phyloP scores from a whole-genome alignment of 1,284 basidiomycete species.

The Pterulicium gracile region DNA sequence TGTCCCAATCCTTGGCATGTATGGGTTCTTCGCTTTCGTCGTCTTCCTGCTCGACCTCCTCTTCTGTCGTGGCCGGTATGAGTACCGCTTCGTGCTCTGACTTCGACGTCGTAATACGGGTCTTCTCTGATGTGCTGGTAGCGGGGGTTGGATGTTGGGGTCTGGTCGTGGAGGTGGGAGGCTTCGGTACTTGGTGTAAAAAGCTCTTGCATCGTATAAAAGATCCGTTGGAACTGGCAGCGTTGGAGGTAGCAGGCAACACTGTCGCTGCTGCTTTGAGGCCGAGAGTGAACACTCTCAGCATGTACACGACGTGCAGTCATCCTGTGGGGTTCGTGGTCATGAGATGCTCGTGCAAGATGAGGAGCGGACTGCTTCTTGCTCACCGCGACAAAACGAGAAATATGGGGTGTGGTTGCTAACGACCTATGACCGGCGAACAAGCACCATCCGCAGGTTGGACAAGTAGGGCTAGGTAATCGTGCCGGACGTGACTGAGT shows the following conservation, averaged over 20 bases:
- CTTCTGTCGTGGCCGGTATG: not conserved
- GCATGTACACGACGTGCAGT: slow-evolving; percentile 65
- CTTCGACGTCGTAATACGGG: no score
- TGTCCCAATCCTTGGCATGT: not conserved
- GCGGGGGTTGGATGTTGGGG: not conserved
- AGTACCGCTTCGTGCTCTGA: no score
- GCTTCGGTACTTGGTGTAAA: not conserved
- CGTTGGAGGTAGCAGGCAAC: slow-evolving; percentile 12
- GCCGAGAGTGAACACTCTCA: slow-evolving; percentile 69
- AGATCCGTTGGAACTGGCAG: not conserved
- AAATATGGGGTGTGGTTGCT: not conserved
- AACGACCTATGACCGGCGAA: no score
- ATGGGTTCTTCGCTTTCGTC: not conserved
- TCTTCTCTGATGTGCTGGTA: no score
- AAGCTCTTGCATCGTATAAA: not conserved
- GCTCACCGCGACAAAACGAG: not conserved
- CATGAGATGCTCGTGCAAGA: not conserved
- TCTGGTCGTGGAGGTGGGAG: not conserved
- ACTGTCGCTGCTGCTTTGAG: slow-evolving; percentile 24
- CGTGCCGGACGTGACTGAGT: no score
- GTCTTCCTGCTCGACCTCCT: not conserved
- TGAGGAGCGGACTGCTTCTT: slow-evolving; percentile 4
- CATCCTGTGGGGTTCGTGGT: slow-evolving; percentile 41
- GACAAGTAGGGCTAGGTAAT: no score
- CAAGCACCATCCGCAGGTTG: no score